Base-by-base conservation (phyloP, 108 stramenopile genomes). In the Conticribra guillardii region DNA sequence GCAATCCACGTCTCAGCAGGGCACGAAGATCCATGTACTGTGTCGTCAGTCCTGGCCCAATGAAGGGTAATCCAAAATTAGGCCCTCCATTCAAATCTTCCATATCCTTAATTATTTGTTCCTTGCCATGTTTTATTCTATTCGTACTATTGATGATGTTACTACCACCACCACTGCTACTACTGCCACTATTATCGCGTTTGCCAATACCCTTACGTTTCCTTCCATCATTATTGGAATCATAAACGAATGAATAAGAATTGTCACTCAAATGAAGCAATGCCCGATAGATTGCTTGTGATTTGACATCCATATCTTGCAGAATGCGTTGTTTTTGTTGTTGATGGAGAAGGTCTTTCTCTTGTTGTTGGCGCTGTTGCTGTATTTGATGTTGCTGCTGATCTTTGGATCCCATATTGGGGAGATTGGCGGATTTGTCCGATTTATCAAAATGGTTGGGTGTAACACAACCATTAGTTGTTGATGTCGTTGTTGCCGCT, bases 181-280 rank as follows among this genome's bases (percentile, higher is more conserved):
- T 18, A 18, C 1, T 50, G 31, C 0, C 26, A n/a, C 14, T 27
- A 31, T 33, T 52, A 7, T 9, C 32, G 32, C 11, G 28, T 31
- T 21, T 53, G 37, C 28, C 33, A 16, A 4, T 28, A 37, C 29
- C n/a, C 34, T 4, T 29, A 17, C n/a, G n/a, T n/a, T n/a, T n/a
- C n/a, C n/a, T n/a, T n/a, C n/a, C n/a, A n/a, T n/a, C n/a, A n/a
- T n/a, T n/a, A n/a, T n/a, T n/a, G n/a, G 7, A 18, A 26, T 34
- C 32, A 32, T 69, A 69, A 30, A 57, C 45, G 21, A 64, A 76
- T 24, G 76, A 79, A 23, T 60, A 55, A 1, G 70, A 79, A 54
- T 71, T 71, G 29, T 71, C 78, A 62, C 70, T 66, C 28, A 76
- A 45, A 64, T 76, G 67, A 15, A 76, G 53, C 18, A 48, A 54